phyloP scores from a whole-genome alignment of 2,329 filamentous ascomycete species.

The Aureobasidium melanogenum region DNA sequence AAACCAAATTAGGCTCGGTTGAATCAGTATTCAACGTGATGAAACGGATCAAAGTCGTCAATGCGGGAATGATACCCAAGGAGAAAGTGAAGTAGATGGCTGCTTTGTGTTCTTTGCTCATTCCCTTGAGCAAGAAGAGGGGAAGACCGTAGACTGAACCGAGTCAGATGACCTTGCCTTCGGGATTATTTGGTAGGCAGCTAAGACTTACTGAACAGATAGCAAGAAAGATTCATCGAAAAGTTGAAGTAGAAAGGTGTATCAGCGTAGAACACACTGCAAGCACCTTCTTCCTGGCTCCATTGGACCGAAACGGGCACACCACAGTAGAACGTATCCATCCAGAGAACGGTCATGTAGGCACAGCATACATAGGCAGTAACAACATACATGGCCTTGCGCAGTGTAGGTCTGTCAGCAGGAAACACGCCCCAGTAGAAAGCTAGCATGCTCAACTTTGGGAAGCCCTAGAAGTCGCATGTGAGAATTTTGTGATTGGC shows the following conservation, averaged over 20 bases:
- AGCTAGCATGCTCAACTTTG: constrained; percentile 30
- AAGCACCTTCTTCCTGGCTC: constrained; percentile 30
- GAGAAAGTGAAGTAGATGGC: constrained; percentile 20
- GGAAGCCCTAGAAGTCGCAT: constrained; percentile 18
- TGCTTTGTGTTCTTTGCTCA: constrained; percentile 17
- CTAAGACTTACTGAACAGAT: constrained; percentile 22
- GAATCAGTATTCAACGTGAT: constrained; percentile 20
- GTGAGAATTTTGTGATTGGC: background rate
- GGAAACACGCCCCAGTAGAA: constrained; percentile 30
- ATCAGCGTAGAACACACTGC: constrained; percentile 28
- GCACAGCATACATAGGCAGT: constrained; percentile 23
- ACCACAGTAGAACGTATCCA: constrained; percentile 30
- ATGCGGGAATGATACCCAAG: constrained; percentile 21
- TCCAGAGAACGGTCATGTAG: constrained; percentile 26
- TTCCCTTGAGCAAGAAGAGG: constrained; percentile 23
- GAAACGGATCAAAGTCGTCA: constrained; percentile 22
- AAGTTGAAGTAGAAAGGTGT: constrained; percentile 30
- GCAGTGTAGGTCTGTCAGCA: constrained; percentile 20
- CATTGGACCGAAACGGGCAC: constrained; percentile 28
- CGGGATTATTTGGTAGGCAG: no score
- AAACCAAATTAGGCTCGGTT: constrained; percentile 22
- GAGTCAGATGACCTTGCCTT: background rate
- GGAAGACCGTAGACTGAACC: constrained; percentile 26
- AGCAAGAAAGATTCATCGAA: constrained; percentile 27
- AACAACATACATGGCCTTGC: constrained; percentile 24